Evolutionary conservation across 352 stramenopile species (phyloP).

Genomic region (Peronosclerospora sorghi): DNA sequence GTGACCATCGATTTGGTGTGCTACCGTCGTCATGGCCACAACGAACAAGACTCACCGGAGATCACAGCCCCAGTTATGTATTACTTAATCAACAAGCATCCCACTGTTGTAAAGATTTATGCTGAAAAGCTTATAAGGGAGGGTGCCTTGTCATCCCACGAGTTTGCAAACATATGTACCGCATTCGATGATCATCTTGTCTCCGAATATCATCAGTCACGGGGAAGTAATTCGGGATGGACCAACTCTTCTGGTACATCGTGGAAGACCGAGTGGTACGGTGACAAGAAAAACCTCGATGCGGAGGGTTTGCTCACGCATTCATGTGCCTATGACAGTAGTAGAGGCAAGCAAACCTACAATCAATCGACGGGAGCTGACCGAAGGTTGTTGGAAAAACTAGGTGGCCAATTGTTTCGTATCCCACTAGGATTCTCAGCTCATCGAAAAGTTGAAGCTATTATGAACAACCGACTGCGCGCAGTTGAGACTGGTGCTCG

Average conservation of each 20-base stretch:
- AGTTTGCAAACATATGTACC: conserved; percentile 39
- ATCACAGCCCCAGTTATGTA: conserved; percentile 88
- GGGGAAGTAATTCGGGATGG: conserved; percentile 59
- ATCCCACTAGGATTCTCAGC: conserved; percentile 75
- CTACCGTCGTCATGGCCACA: conserved; percentile 98
- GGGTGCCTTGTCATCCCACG: conserved; percentile 32
- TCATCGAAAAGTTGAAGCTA: conserved; percentile 77
- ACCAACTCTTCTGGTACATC: conserved; percentile 56
- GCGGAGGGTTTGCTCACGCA: neutral
- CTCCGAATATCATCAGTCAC: conserved; percentile 64
- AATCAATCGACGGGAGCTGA: conserved; percentile 62
- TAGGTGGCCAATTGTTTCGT: conserved; percentile 67
- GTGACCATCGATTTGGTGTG: conserved; percentile 98
- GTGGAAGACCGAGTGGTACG: conserved; percentile 58
- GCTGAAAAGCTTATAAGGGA: conserved; percentile 53
- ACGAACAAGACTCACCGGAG: conserved; percentile 89
- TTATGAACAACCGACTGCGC: conserved; percentile 77
- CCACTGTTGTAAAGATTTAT: conserved; percentile 71
- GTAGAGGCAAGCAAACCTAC: conserved; percentile 24
- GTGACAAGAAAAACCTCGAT: conserved; percentile 15
- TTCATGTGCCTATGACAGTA: conserved; percentile 8
- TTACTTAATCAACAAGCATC: conserved; percentile 81
- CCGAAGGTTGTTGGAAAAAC: conserved; percentile 51
- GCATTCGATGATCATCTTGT: conserved; percentile 56
- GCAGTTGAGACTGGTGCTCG: conserved; percentile 70